phyloP scores from a whole-genome alignment of 2,329 filamentous ascomycete genomes.

The Gaeumannomyces sp. region DNA sequence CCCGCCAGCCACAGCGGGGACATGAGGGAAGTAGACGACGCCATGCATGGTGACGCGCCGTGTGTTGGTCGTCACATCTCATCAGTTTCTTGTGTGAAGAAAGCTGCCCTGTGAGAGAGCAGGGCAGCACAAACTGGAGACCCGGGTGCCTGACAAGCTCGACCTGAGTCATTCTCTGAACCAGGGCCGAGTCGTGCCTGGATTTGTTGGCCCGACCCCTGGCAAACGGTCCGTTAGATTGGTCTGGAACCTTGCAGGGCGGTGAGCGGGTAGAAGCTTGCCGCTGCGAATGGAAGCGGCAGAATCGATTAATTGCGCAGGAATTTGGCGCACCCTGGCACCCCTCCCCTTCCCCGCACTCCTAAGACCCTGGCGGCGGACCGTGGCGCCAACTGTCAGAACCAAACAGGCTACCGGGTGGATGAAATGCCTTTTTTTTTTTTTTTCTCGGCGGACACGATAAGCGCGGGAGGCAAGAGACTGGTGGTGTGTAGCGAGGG shows the following conservation, averaged over 20 bases:
- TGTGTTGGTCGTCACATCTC: neutral
- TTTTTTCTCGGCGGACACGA: neutral
- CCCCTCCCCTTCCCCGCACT: neutral
- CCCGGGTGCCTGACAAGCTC: neutral
- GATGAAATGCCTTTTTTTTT: neutral
- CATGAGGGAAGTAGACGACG: too few species aligned
- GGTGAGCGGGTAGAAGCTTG: slow-evolving; percentile 1
- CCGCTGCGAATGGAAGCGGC: neutral
- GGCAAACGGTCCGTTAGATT: neutral
- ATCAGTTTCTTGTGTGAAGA: too few species aligned
- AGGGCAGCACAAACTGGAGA: too few species aligned
- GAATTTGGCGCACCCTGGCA: neutral
- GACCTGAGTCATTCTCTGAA: neutral
- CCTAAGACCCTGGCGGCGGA: neutral
- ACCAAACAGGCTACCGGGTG: neutral
- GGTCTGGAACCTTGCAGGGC: neutral
- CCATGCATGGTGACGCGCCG: neutral
- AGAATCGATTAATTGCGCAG: neutral
- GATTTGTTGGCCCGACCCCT: neutral
- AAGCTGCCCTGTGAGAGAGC: too few species aligned
- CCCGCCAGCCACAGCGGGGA: too few species aligned
- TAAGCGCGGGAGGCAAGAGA: too few species aligned
- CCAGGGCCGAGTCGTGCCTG: neutral
- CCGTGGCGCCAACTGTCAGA: neutral
- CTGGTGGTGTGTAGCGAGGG: neutral